Base-by-base conservation (phyloP, 139 green algal genomes). In the Coelastrella sp. region DNA sequence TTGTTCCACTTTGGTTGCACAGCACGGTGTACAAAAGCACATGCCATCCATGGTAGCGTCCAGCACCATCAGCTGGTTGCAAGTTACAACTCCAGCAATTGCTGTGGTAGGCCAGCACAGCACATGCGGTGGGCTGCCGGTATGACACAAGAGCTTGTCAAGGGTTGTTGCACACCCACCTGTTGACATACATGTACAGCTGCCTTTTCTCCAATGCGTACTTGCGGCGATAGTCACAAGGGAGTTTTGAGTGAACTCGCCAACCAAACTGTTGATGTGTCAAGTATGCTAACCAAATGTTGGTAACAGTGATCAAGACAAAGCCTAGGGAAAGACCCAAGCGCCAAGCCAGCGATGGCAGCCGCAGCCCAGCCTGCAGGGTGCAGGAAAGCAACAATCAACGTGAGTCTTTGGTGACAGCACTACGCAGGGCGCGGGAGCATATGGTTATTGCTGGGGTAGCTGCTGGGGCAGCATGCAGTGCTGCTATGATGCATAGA, bases 191-290 rank as follows among this genome's bases (percentile, higher is more conserved):
- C 57, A 77, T 47, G 5, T 83, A 77, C 73, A 84, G 14, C 6
- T 74, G 59, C 75, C 81, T 74, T 61, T 85, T 73, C 8, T 84
- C 77, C 13, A 19, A 57, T 56, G 86, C 86, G 77, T 90, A 58
- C 74, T 85, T 85, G 56, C 86, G 64, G 57, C 86, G 73, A 11
- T 57, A 60, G 86, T 90, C 86, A 23, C 86, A 90, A 7, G 74
- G 11, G 11, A 90, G 22, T 58, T n/a, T 77, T 5, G 59, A 79
- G 75, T 90, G 73, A 16, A 60, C n/a, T 10, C 86, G 60, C 86
- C 86, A 90, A 3, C 86, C 86, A 64, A 85, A 78, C 22, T 75
- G 74, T 20, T 84, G 75, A 61, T 90, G 58, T 16, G 86, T 78
- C 22, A 90, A n/a, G 73, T 47, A 84, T 47, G 60, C 54, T 13